Evolutionary conservation across 1,139 yeast genomes (phyloP).

Genomic region (Debaryomyces robertsiae): DNA sequence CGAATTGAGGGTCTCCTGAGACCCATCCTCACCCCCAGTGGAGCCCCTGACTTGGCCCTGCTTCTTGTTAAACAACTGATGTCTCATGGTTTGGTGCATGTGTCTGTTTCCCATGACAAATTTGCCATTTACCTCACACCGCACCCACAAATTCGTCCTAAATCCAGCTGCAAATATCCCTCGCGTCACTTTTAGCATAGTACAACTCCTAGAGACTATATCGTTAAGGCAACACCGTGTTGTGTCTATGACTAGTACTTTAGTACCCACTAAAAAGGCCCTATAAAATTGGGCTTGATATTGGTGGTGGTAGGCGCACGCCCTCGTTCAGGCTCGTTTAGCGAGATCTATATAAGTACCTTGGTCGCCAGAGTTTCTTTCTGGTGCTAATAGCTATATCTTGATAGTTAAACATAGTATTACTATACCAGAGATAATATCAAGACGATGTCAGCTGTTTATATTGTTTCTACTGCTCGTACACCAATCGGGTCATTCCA

Average conservation of each 20-base stretch:
- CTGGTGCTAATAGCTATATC: background rate
- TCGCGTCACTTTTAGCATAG: too few species aligned
- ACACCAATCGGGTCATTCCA: conserved; percentile 91
- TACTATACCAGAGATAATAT: background rate
- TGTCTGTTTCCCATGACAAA: background rate
- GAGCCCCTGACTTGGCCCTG: background rate
- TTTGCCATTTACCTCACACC: background rate
- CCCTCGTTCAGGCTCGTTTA: background rate
- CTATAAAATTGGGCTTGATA: too few species aligned
- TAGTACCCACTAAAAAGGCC: too few species aligned
- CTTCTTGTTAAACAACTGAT: background rate
- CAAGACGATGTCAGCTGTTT: conserved; percentile 42
- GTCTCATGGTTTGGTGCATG: background rate
- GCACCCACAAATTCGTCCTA: background rate
- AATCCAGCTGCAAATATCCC: too few species aligned
- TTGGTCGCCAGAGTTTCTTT: background rate
- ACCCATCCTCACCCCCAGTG: background rate
- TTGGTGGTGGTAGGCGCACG: background rate
- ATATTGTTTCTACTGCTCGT: conserved; percentile 84
- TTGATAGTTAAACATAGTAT: too few species aligned
- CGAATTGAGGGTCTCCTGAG: conserved; percentile 10
- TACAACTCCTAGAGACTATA: too few species aligned
- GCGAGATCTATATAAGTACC: background rate
- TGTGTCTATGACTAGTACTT: too few species aligned
- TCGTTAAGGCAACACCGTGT: too few species aligned